A percentile compares a stretch with the other conserved stretches of the same genome.
These are phyloP conservation scores for Scutellaria minor DNA, from an alignment of 257 asterid genomes.

Conservation along the genomic window DNA sequence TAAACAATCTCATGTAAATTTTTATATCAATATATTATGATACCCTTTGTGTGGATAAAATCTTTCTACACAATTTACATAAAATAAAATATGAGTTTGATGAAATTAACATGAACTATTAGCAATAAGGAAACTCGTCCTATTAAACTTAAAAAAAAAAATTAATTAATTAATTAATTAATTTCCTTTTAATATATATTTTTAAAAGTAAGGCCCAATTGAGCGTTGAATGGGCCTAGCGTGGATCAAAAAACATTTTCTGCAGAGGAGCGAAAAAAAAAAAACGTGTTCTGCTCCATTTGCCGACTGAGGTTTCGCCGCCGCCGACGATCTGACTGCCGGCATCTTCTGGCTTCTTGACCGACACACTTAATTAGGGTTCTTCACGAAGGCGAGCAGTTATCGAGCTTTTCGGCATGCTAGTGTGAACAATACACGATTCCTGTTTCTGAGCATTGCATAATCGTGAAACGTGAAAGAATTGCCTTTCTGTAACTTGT, in stretches of 20 bases:
- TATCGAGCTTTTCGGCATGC: conserved; percentile 7
- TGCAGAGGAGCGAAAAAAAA: neutral
- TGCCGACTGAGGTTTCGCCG: conserved; percentile 1
- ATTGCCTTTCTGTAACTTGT: neutral
- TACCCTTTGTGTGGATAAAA: too few species aligned
- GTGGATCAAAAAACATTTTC: neutral
- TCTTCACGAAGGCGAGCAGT: neutral
- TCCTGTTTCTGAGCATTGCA: neutral
- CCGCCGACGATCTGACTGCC: neutral
- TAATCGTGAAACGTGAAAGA: conserved; percentile 2
- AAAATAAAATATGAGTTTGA: too few species aligned
- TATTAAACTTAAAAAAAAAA: too few species aligned
- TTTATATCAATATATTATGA: too few species aligned
- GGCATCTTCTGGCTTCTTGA: neutral
- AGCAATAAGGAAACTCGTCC: too few species aligned
- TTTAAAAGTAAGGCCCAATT: neutral
- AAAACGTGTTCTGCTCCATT: neutral
- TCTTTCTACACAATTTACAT: too few species aligned
- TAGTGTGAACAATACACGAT: neutral
- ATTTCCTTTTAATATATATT: too few species aligned
- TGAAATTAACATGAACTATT: too few species aligned
- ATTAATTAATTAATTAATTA: too few species aligned
- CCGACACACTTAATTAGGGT: neutral
- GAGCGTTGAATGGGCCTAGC: neutral
- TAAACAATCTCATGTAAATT: too few species aligned